phyloP scores from a whole-genome alignment of 805 yeast species.

The Torulaspora indica region DNA sequence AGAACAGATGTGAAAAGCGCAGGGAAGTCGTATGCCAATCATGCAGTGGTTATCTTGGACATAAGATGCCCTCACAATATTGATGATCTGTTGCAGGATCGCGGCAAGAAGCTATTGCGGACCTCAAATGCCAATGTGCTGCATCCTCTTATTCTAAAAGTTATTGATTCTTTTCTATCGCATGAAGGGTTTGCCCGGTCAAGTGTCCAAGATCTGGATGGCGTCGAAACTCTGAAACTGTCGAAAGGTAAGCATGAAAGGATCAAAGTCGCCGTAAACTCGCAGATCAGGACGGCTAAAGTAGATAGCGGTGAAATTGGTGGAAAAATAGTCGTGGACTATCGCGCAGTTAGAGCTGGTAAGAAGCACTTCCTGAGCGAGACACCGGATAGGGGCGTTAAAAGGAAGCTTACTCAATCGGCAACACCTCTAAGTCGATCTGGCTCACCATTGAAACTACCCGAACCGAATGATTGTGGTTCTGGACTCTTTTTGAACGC shows the following conservation, averaged over 20 bases:
- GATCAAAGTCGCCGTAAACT: not conserved
- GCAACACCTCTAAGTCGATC: not conserved
- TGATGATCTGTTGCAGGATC: constrained; percentile 42
- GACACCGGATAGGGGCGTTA: not conserved
- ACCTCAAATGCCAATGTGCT: constrained; percentile 30
- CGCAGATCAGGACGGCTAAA: constrained; percentile 6
- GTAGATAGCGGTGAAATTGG: not conserved
- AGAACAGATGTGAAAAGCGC: constrained; percentile 21
- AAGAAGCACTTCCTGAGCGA: not conserved
- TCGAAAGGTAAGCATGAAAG: not conserved
- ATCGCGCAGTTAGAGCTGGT: not conserved
- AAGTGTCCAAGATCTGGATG: not conserved
- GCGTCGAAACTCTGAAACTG: not conserved
- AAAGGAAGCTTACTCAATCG: not conserved
- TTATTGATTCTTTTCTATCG: constrained; percentile 31
- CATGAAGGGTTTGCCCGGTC: constrained; percentile 18
- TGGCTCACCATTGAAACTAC: too few species aligned
- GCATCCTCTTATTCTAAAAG: constrained; percentile 33
- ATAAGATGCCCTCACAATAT: constrained; percentile 27
- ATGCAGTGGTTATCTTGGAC: constrained; percentile 40
- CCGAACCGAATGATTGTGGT: not conserved
- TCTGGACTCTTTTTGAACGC: not conserved
- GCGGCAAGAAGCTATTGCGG: constrained; percentile 33
- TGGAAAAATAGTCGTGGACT: not conserved
- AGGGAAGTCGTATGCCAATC: constrained; percentile 35